Base-by-base conservation (phyloP, 208 protist genomes). In the Trypanosomatidae sp. region DNA sequence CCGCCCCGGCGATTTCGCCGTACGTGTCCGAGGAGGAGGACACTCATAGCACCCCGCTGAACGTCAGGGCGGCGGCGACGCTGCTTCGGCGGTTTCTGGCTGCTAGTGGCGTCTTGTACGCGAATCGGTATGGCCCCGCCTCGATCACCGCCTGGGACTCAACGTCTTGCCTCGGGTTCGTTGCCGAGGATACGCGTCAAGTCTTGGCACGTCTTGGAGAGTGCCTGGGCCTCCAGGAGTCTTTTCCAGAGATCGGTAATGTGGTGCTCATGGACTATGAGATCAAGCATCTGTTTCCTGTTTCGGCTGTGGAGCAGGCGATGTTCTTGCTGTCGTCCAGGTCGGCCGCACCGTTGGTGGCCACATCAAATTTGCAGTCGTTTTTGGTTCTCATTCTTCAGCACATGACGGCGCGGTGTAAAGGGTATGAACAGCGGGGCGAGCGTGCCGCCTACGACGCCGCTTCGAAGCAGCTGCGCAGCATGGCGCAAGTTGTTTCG, bases 221-320 rank as follows among this genome's bases (percentile, higher is more conserved):
- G 17, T 78, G 78, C 39, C 77, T 93, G 15, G 86, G 84, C 2
- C 69, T 93, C 25, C 71, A 58, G 15, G 62, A 81, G 12, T 44
- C 73, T 39, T 69, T 76, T 46, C 56, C 79, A 19, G 87, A 88
- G 39, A 80, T 86, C 55, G 77, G 83, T 3, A 73, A 79, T 46
- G 73, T 95, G 8, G 68, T 89, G 3, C 66, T 91, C 7, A 74
- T 95, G 60, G 87, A 95, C 78, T 89, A 79, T 36, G 69, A 78
- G 9, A 81, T 90, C 47, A 86, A 87, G 60, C 77, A 84, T 47
- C 58, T 91, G 8, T 75, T 78, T 36, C 68, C 83, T 25, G 77
- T 72, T 19, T 66, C 80, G 7, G 49, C 83, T 6, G 52, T 95
- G 12, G 71, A 76, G 25, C 62, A 79, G 62, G 65, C 73, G 13